These are phyloP conservation scores for Debaryomycetaceae sp. DNA, from an alignment of 1,139 yeast species.

Conservation along the genomic window DNA sequence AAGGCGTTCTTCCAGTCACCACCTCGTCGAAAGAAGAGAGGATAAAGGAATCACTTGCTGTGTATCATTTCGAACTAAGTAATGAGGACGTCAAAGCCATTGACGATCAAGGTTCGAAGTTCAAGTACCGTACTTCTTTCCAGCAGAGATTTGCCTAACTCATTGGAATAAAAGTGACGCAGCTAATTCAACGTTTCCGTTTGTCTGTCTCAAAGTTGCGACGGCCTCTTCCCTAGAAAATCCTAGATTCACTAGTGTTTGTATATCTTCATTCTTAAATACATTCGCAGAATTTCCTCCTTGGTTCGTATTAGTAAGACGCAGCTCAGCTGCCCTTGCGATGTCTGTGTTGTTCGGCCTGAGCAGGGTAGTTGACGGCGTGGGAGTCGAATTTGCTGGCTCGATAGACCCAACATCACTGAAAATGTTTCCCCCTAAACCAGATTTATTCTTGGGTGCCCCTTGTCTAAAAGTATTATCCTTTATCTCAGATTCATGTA, in stretches of 20 bases:
- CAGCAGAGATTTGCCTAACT: not conserved
- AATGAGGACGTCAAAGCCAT: constrained; percentile 23
- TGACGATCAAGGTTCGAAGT: constrained; percentile 22
- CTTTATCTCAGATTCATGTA: constrained; percentile 73
- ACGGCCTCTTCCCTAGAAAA: constrained; percentile 63
- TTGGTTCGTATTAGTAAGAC: constrained; percentile 22
- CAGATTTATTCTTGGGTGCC: constrained; percentile 11
- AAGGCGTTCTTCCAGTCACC: constrained; percentile 54
- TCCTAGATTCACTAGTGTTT: constrained; percentile 64
- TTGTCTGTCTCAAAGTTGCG: constrained; percentile 60
- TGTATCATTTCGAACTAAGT: constrained; percentile 44
- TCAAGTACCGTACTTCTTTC: constrained; percentile 19
- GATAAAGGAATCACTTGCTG: constrained; percentile 46
- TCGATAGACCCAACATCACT: constrained; percentile 16
- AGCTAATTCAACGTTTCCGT: constrained; percentile 81
- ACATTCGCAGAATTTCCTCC: constrained; percentile 3
- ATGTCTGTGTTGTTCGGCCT: constrained; percentile 12
- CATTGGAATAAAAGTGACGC: constrained; percentile 66
- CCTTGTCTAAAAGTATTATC: constrained; percentile 17
- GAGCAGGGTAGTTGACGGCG: constrained; percentile 10
- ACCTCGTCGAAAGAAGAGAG: constrained; percentile 57
- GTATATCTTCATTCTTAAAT: constrained; percentile 44
- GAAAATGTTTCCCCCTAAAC: constrained; percentile 38
- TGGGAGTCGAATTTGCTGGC: constrained; percentile 14
- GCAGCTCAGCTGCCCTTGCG: constrained; percentile 21